Conservation (phyloP, 2,329 filamentous ascomycete genomes). For the Periconia sp. region DNA sequence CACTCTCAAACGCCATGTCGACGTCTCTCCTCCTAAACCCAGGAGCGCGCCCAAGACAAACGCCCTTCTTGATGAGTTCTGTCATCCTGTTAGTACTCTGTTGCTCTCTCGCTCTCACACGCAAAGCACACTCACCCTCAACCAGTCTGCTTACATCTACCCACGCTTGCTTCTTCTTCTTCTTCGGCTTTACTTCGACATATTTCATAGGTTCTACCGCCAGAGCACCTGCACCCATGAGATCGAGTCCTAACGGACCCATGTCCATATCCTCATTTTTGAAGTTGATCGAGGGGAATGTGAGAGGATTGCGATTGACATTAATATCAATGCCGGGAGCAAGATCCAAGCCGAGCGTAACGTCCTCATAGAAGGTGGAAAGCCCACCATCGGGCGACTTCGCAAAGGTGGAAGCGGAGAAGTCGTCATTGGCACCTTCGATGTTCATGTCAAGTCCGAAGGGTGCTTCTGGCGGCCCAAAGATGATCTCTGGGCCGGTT, state of each 20-base stretch:
- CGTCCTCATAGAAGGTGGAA: slow-evolving; percentile 28
- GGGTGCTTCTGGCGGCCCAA: slow-evolving; percentile 13
- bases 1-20: slow-evolving; percentile 47
- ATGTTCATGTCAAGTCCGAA: slow-evolving; percentile 34
- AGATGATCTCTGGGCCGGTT: slow-evolving; percentile 1
- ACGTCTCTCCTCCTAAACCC: slow-evolving; percentile 53
- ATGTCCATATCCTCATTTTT: slow-evolving; percentile 15
- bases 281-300: slow-evolving; percentile 10
- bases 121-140: slow-evolving; percentile 45
- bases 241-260: slow-evolving; percentile 23
- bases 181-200: no score
- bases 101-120: background rate
- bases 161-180: slow-evolving; percentile 45
- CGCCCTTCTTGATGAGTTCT: slow-evolving; percentile 45
- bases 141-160: slow-evolving; percentile 53
- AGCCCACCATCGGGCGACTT: slow-evolving; percentile 23
- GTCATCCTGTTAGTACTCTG: slow-evolving; percentile 25
- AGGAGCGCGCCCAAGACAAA: slow-evolving; percentile 53
- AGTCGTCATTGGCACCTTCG: slow-evolving; percentile 3
- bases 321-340: slow-evolving; percentile 32
- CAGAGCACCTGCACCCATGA: slow-evolving; percentile 21
- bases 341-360: slow-evolving; percentile 42
- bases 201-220: background rate
- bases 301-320: slow-evolving; percentile 9
- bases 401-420: slow-evolving; percentile 13